Evolutionary conservation across 805 yeast species (phyloP), one percentile per base, ranked within the genome.

Genomic region (Danielia oregonensis): DNA sequence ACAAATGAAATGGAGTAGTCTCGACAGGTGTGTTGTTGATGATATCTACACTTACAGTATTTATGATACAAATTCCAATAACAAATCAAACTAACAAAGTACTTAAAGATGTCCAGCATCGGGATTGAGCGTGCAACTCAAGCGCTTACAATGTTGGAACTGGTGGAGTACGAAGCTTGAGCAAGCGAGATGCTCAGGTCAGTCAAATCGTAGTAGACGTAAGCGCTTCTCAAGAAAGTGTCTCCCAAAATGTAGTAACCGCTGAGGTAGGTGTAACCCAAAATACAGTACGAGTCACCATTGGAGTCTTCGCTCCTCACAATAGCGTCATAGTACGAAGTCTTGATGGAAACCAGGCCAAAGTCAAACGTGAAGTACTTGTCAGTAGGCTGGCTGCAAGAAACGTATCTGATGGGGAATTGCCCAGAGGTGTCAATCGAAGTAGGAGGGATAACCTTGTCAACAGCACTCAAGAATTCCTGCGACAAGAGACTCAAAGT

Each of bases 181-280:
- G 44, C 51, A 13, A 48, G 36, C 4, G 43, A 32, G 13, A 48
- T 38, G 12, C 36, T 34, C 29, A 33, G 14, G 26, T 38, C 48
- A 4, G 43, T 33, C 11, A 46, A 36, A 24, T 48, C 47, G 23
- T 33, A 46, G 36, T 42, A 40, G 10, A 36, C 42, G 29, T 48
- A 48, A 5, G 49, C 49, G 13, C 35, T 31, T 30, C 52, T 35
- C 39, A 48, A 40, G 30, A 48, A 46, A 14, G 36, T 44, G 15
- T 48, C 48, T 2, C 52, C 52, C 29, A 39, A 37, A 22, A 42
- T 32, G 28, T 22, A 26, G 34, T 30, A 24, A 24, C 29, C 39
- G 15, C 33, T n/a, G 32, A 19, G 24, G 24, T 37, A 30, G 11
- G 26, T 32, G 34, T 38, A 42, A 2, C 40, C 45, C 40, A 42